phyloP scores from a whole-genome alignment of 805 yeast species.

The Saccharomycopsis sp. region DNA sequence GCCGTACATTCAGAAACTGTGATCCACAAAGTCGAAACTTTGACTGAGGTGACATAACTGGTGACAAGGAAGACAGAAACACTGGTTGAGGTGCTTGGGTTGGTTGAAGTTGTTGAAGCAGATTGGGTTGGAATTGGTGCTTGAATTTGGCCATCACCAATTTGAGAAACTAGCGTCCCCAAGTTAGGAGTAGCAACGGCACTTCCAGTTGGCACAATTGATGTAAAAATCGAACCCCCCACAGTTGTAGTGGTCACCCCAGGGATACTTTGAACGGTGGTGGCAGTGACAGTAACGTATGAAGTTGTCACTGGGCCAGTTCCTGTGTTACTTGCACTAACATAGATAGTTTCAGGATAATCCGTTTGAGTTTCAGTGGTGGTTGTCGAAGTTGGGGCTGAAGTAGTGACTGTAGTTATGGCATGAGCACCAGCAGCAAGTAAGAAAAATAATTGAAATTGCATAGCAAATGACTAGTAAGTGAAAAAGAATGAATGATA shows the following conservation, averaged over 20 bases:
- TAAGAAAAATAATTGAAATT: too few species aligned
- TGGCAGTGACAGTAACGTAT: conserved; percentile 28
- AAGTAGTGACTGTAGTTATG: conserved; percentile 26
- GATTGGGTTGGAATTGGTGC: conserved; percentile 9
- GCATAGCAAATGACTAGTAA: too few species aligned
- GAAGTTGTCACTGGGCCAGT: conserved; percentile 25
- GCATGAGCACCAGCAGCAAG: too few species aligned
- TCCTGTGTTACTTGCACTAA: conserved; percentile 2
- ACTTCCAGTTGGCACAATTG: conserved; percentile 25
- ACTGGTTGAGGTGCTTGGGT: neutral
- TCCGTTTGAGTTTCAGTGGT: conserved; percentile 27
- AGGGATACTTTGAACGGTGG: conserved; percentile 23
- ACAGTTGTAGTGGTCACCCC: conserved; percentile 24
- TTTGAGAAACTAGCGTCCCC: conserved; percentile 17
- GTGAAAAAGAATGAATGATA: too few species aligned
- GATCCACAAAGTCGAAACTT: neutral
- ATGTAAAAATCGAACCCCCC: conserved; percentile 6
- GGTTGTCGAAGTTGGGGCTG: conserved; percentile 26
- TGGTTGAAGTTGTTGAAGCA: neutral
- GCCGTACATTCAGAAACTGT: conserved; percentile 4
- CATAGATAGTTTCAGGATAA: conserved; percentile 25
- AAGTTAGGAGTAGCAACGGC: conserved; percentile 19
- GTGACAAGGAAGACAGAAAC: neutral
- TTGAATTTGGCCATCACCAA: conserved; percentile 19
- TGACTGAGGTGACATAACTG: neutral